These are phyloP conservation scores for Coemansia sp. DNA, from an alignment of 192 early-diverging fungal genomes.

Conservation along the genomic window DNA sequence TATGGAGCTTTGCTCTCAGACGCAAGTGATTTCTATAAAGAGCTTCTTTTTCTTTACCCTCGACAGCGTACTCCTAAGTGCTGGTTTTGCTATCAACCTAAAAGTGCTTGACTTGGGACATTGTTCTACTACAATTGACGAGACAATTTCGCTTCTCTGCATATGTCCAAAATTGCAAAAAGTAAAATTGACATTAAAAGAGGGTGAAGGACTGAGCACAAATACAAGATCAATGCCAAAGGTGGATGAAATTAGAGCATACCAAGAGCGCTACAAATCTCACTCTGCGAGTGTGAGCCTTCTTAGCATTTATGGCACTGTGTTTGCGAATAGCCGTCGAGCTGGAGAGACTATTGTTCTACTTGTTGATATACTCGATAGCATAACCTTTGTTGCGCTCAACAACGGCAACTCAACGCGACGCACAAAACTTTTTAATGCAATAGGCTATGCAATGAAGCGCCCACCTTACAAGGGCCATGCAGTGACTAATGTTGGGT, in stretches of 20 bases:
- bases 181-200: constrained; percentile 1
- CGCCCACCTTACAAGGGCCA: constrained; percentile 11
- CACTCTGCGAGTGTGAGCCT: background rate
- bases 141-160: constrained; percentile 11
- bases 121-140: background rate
- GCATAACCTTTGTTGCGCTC: constrained; percentile 11
- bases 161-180: constrained; percentile 6
- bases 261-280: constrained; percentile 11
- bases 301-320: constrained; percentile 1
- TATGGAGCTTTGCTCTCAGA: constrained; percentile 4
- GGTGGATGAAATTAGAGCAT: background rate
- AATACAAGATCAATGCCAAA: constrained; percentile 1
- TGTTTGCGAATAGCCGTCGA: constrained; percentile 7
- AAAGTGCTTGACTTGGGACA: constrained; percentile 14
- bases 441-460: constrained; percentile 8
- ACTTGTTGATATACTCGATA: constrained; percentile 14
- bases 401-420: background rate
- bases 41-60: background rate
- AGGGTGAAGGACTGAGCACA: background rate
- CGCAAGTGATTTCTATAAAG: constrained; percentile 4
- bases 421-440: constrained; percentile 1
- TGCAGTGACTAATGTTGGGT: background rate
- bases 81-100: background rate
- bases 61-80: background rate
- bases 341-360: constrained; percentile 22